Percentiles rank a stretch among this genome's conserved stretches.
Conservation (phyloP, 352 stramenopile genomes). For the Saprolegnia parasitica region DNA sequence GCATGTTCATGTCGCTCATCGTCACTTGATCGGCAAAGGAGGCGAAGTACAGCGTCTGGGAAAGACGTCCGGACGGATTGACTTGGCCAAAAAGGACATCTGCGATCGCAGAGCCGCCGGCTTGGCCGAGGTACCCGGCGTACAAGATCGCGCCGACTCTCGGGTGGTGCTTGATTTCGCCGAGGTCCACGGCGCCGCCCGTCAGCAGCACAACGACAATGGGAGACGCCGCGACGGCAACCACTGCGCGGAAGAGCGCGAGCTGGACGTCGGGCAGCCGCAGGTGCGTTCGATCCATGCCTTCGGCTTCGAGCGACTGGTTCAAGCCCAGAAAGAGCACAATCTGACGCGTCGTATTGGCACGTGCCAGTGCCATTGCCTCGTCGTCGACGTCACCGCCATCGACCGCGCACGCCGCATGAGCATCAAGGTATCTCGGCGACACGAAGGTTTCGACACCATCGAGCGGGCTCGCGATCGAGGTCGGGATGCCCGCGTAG, state of each 20-base stretch:
- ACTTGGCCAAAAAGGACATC: constrained; percentile 80
- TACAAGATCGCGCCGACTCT: constrained; percentile 69
- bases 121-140: constrained; percentile 81
- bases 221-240: constrained; percentile 48
- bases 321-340: constrained; percentile 83
- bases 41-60: constrained; percentile 83
- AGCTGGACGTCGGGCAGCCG: constrained; percentile 66
- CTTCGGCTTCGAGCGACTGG: constrained; percentile 71
- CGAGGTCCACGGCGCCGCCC: constrained; percentile 73
- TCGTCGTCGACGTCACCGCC: constrained; percentile 60
- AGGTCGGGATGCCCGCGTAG: constrained; percentile 70
- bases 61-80: constrained; percentile 76
- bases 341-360: constrained; percentile 42
- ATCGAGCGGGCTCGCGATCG: constrained; percentile 73
- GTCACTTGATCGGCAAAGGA: constrained; percentile 65
- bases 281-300: constrained; percentile 67
- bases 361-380: constrained; percentile 30
- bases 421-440: constrained; percentile 16
- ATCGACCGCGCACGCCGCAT: constrained; percentile 40
- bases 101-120: constrained; percentile 67
- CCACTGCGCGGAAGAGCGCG: constrained; percentile 64
- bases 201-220: constrained; percentile 87
- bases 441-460: constrained; percentile 42
- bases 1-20: constrained; percentile 90
- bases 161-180: constrained; percentile 60